Evolutionary conservation across 2,329 filamentous ascomycete genomes (phyloP).

Genomic region (Ophiostoma montium): DNA sequence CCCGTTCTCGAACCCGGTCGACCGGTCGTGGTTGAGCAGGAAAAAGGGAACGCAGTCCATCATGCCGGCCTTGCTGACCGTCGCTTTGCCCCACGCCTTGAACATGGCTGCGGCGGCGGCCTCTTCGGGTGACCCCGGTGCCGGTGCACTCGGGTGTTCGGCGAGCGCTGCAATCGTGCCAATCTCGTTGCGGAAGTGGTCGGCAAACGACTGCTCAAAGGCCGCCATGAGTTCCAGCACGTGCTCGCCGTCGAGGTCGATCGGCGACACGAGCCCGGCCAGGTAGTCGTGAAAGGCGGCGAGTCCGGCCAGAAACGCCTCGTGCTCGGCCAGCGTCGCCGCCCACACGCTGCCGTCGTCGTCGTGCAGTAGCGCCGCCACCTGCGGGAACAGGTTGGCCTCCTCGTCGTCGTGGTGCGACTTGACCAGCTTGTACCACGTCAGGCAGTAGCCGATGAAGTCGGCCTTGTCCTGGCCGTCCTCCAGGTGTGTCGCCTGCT

Average conservation of each 20-base stretch:
- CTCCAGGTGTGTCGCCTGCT: conserved; percentile 37
- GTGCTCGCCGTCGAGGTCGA: conserved; percentile 29
- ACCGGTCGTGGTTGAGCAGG: conserved; percentile 46
- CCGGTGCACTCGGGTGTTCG: conserved; percentile 35
- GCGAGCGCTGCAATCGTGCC: conserved; percentile 34
- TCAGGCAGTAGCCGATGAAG: conserved; percentile 43
- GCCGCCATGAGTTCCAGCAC: conserved; percentile 34
- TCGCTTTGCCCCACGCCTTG: conserved; percentile 48
- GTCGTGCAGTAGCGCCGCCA: conserved; percentile 36
- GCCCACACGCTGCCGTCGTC: conserved; percentile 35
- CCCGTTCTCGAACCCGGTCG: conserved; percentile 36
- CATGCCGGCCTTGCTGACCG: conserved; percentile 45
- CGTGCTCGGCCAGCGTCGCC: conserved; percentile 40
- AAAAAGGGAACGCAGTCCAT: conserved; percentile 51
- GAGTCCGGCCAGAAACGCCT: conserved; percentile 37
- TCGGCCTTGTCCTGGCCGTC: conserved; percentile 35
- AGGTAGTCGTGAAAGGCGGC: conserved; percentile 39
- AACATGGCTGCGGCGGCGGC: conserved; percentile 35
- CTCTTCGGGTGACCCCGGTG: conserved; percentile 29
- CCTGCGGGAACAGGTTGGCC: conserved; percentile 37
- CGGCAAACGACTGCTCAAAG: conserved; percentile 36
- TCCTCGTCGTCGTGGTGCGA: conserved; percentile 50
- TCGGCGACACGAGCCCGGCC: conserved; percentile 18
- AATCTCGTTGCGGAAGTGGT: conserved; percentile 43
- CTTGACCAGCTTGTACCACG: conserved; percentile 45